A percentile compares a stretch with the other conserved stretches of the same genome.
Evolutionary conservation across 371 early-diverging fungal genomes (phyloP).

Genomic region (Coemansia sp.): DNA sequence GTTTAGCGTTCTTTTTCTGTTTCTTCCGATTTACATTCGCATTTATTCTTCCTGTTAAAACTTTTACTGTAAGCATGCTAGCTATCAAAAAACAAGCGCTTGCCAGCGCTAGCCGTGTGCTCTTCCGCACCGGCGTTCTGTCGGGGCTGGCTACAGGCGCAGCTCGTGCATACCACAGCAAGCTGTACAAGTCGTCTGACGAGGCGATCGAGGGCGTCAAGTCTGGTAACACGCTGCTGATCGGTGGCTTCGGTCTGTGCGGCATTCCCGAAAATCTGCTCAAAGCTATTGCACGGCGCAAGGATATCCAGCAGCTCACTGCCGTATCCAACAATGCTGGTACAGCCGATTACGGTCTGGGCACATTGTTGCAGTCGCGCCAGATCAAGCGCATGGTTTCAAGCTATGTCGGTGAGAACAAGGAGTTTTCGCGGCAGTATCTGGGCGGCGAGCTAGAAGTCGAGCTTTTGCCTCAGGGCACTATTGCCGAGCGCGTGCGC

Average conservation of each 20-base stretch:
- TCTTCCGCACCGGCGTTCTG: conserved; percentile 23
- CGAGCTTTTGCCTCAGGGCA: conserved; percentile 65
- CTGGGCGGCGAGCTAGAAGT: conserved; percentile 72
- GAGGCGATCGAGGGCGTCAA: conserved; percentile 62
- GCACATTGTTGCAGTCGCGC: conserved; percentile 59
- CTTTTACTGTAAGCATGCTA: not conserved
- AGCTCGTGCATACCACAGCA: conserved; percentile 39
- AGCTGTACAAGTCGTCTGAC: conserved; percentile 34
- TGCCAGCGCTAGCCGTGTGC: conserved; percentile 22
- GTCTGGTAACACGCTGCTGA: conserved; percentile 57
- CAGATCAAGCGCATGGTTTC: conserved; percentile 74
- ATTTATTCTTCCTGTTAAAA: not conserved
- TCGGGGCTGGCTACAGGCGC: conserved; percentile 16
- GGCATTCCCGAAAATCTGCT: conserved; percentile 72
- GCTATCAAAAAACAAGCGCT: conserved; percentile 33
- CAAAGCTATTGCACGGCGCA: conserved; percentile 55
- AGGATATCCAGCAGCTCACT: conserved; percentile 61
- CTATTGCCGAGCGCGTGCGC: conserved; percentile 66
- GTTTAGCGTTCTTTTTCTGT: not conserved
- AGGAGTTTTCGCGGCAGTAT: conserved; percentile 70
- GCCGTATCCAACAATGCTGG: conserved; percentile 72
- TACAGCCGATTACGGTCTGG: conserved; percentile 54
- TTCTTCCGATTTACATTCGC: not conserved
- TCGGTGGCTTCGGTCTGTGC: conserved; percentile 70
- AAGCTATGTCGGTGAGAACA: conserved; percentile 73